phyloP scores from a whole-genome alignment of 768 basidiomycete genomes.

The Fistulinella prunicolor region DNA sequence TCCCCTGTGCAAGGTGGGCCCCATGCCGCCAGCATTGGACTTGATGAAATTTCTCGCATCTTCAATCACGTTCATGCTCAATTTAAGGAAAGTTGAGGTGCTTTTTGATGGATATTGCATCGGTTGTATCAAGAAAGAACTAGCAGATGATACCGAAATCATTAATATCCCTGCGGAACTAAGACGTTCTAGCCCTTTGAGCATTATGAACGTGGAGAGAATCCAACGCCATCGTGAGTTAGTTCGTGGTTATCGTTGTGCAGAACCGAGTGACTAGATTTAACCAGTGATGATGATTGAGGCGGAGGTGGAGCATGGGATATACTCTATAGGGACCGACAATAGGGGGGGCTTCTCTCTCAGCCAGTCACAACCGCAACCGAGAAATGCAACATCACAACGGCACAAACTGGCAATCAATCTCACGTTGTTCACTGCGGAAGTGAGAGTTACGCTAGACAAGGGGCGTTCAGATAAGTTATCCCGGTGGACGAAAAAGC shows the following conservation, averaged over 20 bases:
- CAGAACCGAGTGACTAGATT: no score
- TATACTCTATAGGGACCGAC: constrained; percentile 20
- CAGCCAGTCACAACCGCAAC: background rate
- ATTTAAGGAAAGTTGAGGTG: constrained; percentile 69
- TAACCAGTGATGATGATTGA: constrained; percentile 65
- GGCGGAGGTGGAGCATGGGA: constrained; percentile 74
- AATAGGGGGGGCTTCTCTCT: background rate
- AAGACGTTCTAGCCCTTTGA: constrained; percentile 49
- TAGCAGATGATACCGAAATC: constrained; percentile 44
- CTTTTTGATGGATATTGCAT: constrained; percentile 75
- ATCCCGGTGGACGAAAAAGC: background rate
- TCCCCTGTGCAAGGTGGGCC: constrained; percentile 70
- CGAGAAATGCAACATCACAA: no score
- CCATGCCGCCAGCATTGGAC: constrained; percentile 78
- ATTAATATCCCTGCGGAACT: constrained; percentile 50
- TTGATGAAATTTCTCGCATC: constrained; percentile 88
- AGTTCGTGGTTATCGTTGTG: background rate
- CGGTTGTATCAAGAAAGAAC: constrained; percentile 62
- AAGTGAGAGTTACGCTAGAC: background rate
- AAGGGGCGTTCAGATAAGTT: background rate
- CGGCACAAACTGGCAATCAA: constrained; percentile 1
- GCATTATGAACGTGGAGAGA: constrained; percentile 63
- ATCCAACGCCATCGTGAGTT: constrained; percentile 40
- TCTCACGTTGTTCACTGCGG: constrained; percentile 30
- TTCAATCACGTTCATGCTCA: constrained; percentile 86